Conservation (phyloP, 345 rosid species). For the Salix koriyanagi region DNA sequence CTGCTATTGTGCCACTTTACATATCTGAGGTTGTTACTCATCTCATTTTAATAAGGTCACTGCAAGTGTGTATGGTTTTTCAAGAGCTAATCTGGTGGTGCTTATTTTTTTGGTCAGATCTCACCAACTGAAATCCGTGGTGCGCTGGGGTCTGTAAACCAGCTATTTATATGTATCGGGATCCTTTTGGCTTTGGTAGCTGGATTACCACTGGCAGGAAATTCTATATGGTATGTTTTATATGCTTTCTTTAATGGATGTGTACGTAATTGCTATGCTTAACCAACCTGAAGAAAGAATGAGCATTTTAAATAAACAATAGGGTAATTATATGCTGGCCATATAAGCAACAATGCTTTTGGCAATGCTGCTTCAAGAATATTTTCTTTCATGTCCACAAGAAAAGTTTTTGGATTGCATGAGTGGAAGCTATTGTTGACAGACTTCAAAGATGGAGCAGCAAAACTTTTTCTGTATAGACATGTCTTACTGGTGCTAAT, state of each 20-base stretch:
- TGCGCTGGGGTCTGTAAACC: conserved; percentile 92
- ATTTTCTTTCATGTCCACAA: background rate
- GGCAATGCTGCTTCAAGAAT: background rate
- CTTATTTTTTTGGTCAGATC: conserved; percentile 49
- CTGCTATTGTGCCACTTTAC: conserved; percentile 95
- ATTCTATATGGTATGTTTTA: conserved; percentile 65
- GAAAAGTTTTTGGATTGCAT: background rate
- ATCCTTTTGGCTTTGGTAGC: conserved; percentile 93
- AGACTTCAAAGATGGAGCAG: background rate
- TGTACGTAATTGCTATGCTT: background rate
- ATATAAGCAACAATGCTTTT: background rate
- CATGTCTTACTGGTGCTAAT: background rate
- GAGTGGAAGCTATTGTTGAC: background rate
- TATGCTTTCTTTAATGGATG: background rate
- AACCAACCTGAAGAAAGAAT: background rate
- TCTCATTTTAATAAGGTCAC: background rate
- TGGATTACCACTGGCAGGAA: conserved; percentile 91
- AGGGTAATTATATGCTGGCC: background rate
- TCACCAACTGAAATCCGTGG: conserved; percentile 99
- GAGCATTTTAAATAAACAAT: too few species aligned
- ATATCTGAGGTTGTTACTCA: conserved; percentile 73
- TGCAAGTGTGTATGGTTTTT: background rate
- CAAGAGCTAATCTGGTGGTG: conserved; percentile 14
- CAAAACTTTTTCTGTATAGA: background rate
- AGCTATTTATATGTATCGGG: conserved; percentile 92